Evolutionary conservation across 2,329 filamentous ascomycete species (phyloP).

Genomic region (Pseudogymnoascus sp.): DNA sequence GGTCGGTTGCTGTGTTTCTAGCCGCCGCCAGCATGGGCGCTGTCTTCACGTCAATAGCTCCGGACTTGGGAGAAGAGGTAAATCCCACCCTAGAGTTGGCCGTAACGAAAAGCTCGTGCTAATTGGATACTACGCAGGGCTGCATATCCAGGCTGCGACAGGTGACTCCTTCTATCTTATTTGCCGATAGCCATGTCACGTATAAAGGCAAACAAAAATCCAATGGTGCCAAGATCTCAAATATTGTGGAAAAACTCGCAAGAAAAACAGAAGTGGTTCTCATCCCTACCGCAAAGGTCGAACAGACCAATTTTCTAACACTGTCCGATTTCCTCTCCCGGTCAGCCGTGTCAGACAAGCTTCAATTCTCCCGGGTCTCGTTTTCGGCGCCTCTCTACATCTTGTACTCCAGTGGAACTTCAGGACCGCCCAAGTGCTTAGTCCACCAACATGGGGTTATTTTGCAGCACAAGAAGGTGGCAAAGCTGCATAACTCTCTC

Average conservation of each 20-base stretch:
- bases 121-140: background rate
- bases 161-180: conserved; percentile 8
- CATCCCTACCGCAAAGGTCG: background rate
- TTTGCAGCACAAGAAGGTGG: conserved; percentile 36
- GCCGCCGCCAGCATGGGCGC: background rate
- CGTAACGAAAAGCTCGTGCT: background rate
- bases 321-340: conserved; percentile 9
- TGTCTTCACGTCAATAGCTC: background rate
- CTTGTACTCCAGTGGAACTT: conserved; percentile 11
- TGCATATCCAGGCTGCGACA: conserved; percentile 9
- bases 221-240: conserved; percentile 4
- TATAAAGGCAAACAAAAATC: conserved; percentile 9
- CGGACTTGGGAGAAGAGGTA: conserved; percentile 3
- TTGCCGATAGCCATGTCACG: conserved; percentile 11
- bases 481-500: conserved; percentile 36
- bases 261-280: background rate
- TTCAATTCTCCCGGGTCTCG: conserved; percentile 8
- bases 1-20: conserved; percentile 4
- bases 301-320: background rate
- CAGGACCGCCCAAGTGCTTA: conserved; percentile 8
- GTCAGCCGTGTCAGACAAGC: background rate
- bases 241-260: conserved; percentile 1
- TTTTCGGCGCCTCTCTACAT: conserved; percentile 9
- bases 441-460: conserved; percentile 37
- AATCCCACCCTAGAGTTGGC: background rate